Base-by-base conservation (phyloP, 1,284 basidiomycete genomes). In the Xerocomus subilludens region DNA sequence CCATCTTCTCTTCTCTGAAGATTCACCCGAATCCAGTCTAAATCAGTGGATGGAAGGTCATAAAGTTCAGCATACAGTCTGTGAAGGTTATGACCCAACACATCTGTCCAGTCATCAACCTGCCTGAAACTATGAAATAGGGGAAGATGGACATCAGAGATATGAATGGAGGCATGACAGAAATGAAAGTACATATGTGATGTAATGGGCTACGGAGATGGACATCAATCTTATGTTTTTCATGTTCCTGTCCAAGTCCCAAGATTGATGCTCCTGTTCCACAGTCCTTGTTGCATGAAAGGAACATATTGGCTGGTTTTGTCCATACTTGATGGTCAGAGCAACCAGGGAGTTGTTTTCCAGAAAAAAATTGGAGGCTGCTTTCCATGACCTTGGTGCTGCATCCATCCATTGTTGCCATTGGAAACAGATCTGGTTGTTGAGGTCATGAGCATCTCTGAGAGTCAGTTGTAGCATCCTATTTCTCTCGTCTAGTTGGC, bases 261-360 rank as follows among this genome's bases (percentile, higher is more conserved):
- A 74, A 4, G 56, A 16, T 9, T 18, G 1, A 1, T 9, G 5
- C 8, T 74, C 62, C 4, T 42, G 36, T 2, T 45, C 25, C 3
- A 55, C 16, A 27, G 2, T 25, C 9, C 4, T 42, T 20, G 30
- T 7, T 18, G 35, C 14, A 2, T 55, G 66, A 21, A 35, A 62
- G 5, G 9, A 5, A 10, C 62, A 75, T 2, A 75, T 18, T 1
- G 73, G 67, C 9, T 76, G 72, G 6, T 76, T 76, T 18, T 76
- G 75, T 30, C 72, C 72, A 10, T 74, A 76, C 0, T 51, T n/a
- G 1, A 76, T 27, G 0, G 70, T 74, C 33, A 77, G n/a, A 1
- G 74, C 51, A 25, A 77, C 36, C 2, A 75, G 67, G 3, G 25
- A 14, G 11, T 76, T 67, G 0, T 76, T 18, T 27, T 33, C 5